Base-by-base conservation (phyloP, 306 rosid species). In the Cucurbita maxima region DNA sequence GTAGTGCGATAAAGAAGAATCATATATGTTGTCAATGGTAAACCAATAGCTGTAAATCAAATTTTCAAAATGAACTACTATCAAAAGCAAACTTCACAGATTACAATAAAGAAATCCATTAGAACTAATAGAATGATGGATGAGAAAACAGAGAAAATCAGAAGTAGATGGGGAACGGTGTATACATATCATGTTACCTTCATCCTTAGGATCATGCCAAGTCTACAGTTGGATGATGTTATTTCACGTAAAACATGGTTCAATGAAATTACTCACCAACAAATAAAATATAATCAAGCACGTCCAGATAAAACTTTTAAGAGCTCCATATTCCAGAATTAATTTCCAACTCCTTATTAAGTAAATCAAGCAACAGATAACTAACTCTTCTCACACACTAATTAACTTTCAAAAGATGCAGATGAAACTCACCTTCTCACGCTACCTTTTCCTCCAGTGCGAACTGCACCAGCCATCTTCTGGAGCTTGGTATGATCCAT, bases 391-490 rank as follows among this genome's bases (percentile, higher is more conserved):
- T 71, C 8, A 30, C 40, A 37, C 75, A 34, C 7, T 8, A 6
- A 1, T 1, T 0, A 72, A 19, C 20, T 34, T 41, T 54, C 15
- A 73, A 41, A 30, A 30, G 71, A 30, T 44, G 45, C 18, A 22
- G n/a, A 53, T 34, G 36, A 6, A 37, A 50, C 53, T 37, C 71
- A 92, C 98, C 98, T 92, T 83, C 98, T 88, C 83, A 92, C 22
- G 45, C 96, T 92, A 78, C 98, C 98, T 83, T 92, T 92, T 66
- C 98, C 98, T 66, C 98, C 98, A 19, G 98, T 92, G 82, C 98
- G 86, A 38, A 92, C 98, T 0, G 98, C 91, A 89, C 98, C 91
- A 3, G 96, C 98, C 98, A 92, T 92, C 87, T 88, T 89, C 86
- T 79, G 87, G 76, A 92, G 89, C 79, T 60, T 92, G 45, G 86